Base-by-base conservation (phyloP, 75 land plant species). In the Sequoia sempervirens region DNA sequence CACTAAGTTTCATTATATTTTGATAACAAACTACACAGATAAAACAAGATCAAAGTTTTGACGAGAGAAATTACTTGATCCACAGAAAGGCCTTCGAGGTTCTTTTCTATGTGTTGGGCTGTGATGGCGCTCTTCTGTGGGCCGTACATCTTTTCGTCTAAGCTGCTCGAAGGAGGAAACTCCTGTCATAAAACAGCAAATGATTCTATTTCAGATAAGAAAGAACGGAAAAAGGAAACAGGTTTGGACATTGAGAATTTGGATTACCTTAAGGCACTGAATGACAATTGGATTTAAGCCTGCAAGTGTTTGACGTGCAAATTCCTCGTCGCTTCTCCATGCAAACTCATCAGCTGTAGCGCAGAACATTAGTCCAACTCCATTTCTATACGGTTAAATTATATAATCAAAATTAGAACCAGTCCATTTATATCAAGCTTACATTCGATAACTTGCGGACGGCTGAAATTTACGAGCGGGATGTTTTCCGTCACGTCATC, bases 1-100 rank as follows among this genome's bases (percentile, higher is more conserved):
- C 18, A 58, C 18, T 17, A 17, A 17, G 0, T 58, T 58, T 20
- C 9, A 14, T 58, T 15, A 14, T 10, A 12, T 58, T 58, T 17
- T 17, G n/a, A n/a, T n/a, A n/a, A n/a, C n/a, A n/a, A n/a, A 58
- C 18, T 0, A 4, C 64, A 15, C 4, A 0, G 18, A 13, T 4
- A 4, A 58, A 17, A 4, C 4, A 58, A 58, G 18, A 13, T 13
- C 36, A 8, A 74, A 9, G 0, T 15, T 74, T 74, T 74, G 14
- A 32, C 0, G 41, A 12, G 15, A 74, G 3, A 43, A 23, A 37
- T 40, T 40, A 40, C 97, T 93, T 95, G 84, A 82, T 91, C 86
- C 4, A 94, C 88, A 12, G 94, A 75, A 82, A 94, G 80, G 28
- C 96, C 98, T 75, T 96, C 85, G 28, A 96, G 89, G 17, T 85